Evolutionary conservation across 805 yeast species (phyloP), one percentile per base, ranked within the genome.

Genomic region (Naumovozyma dairenensis): DNA sequence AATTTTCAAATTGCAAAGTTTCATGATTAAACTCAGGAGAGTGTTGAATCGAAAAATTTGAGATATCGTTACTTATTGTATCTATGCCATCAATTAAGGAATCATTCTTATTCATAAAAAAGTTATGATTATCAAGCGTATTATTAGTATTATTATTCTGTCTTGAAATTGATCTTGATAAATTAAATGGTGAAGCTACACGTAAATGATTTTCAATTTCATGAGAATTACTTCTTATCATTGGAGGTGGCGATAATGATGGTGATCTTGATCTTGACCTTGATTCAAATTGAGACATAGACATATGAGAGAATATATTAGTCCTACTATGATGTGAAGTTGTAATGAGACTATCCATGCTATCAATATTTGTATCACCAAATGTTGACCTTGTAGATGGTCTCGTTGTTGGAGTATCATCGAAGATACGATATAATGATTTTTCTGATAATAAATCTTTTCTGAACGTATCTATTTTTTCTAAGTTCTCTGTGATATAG

Each of bases 401-500:
- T 20, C 10, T 6, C 10, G 22, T 6, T 20, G 22, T 20, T 6
- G 22, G 10, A 7, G 10, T 10, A 10, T 20, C 22, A 20, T 20
- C 22, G 22, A 10, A 7, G 10, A 7, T 20, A 6, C n/a, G 8
- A 24, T 24, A 24, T 7, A 24, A 14, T 24, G 26, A 24, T 24
- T 24, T 25, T 12, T 24, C 25, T 13, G 18, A n/a, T 14, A 34
- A 16, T 14, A 40, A 25, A 10, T 46, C 48, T 4, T 50, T 32
- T 28, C 49, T 44, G 25, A 52, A 48, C 6, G 42, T 35, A 26
- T 46, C 44, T 4, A 53, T 52, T 9, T 45, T 43, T 10, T 50
- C 50, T 31, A 53, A 26, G 33, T 48, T 53, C 17, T 49, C 40
- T 5, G 44, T 43, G 32, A 53, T 20, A 29, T 45, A 51, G 13